A percentile compares a stretch with the other conserved stretches of the same genome.
Conservation (phyloP, 169 alveolate species). For the Perkinsus marinus region DNA sequence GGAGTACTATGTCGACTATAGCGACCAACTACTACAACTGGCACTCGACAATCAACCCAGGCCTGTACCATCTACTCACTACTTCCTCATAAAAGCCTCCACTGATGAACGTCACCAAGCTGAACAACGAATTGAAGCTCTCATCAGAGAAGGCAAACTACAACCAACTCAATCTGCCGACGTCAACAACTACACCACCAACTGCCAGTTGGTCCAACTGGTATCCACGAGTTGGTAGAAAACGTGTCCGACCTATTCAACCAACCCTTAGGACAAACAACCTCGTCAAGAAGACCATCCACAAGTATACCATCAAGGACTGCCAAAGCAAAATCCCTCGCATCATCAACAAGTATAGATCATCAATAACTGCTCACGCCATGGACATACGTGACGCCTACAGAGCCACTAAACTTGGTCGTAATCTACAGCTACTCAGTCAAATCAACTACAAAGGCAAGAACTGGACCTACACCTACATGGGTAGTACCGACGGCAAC, state of each 20-base stretch:
- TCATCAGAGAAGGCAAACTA: not conserved
- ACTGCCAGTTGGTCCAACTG: too few relatives aligned
- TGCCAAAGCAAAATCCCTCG: not conserved
- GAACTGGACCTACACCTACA: too few relatives aligned
- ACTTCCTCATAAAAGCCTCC: not conserved
- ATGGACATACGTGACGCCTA: not conserved
- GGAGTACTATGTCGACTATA: too few relatives aligned
- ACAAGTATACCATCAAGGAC: not conserved
- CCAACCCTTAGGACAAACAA: not conserved
- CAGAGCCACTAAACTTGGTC: too few relatives aligned
- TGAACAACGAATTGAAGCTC: not conserved
- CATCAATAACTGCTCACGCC: not conserved
- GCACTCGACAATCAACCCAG: too few relatives aligned
- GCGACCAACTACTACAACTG: too few relatives aligned
- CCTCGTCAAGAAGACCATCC: not conserved
- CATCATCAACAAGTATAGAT: not conserved
- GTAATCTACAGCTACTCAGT: too few relatives aligned
- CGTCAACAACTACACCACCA: not conserved
- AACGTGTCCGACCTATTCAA: not conserved
- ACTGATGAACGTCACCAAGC: not conserved
- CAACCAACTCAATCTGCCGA: not conserved
- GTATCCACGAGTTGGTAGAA: not conserved
- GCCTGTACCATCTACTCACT: not conserved
- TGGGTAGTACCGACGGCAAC: too few relatives aligned
- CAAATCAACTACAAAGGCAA: too few relatives aligned